Percentiles rank a stretch among this genome's conserved stretches.
Evolutionary conservation across 345 rosid genomes (phyloP).

Genomic region (Brassica cretica): DNA sequence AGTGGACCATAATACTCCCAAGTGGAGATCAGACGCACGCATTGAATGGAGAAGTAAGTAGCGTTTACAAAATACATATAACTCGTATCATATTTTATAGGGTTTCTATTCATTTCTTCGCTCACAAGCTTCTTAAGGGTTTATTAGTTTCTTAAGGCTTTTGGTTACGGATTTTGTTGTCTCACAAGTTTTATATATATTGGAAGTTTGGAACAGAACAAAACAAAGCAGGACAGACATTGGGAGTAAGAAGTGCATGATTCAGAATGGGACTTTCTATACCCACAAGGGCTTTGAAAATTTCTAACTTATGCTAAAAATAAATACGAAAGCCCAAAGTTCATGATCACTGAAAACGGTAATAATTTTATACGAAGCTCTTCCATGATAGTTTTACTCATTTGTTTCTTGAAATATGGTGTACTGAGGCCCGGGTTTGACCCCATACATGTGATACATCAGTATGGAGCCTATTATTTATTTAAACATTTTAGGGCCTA

Average conservation of each 20-base stretch:
- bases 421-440: not conserved
- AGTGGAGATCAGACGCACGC: constrained; percentile 46
- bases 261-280: constrained; percentile 43
- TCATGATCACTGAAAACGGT: constrained; percentile 63
- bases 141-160: not conserved
- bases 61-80: not conserved
- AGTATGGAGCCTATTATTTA: too few relatives aligned
- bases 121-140: not conserved
- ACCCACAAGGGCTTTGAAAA: constrained; percentile 50
- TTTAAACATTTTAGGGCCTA: too few relatives aligned
- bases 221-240: constrained; percentile 40
- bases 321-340: constrained; percentile 43
- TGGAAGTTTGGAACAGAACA: constrained; percentile 23
- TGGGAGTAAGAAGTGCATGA: constrained; percentile 39
- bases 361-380: not conserved
- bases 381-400: not conserved
- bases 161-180: not conserved
- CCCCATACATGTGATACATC: too few relatives aligned
- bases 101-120: not conserved
- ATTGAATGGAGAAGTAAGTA: constrained; percentile 45
- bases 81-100: not conserved
- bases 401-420: not conserved
- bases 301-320: constrained; percentile 44
- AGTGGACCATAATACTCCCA: constrained; percentile 26
- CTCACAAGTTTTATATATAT: not conserved